Evolutionary conservation across 148 eudicot species (phyloP).

Genomic region (Pouteria glomerata): DNA sequence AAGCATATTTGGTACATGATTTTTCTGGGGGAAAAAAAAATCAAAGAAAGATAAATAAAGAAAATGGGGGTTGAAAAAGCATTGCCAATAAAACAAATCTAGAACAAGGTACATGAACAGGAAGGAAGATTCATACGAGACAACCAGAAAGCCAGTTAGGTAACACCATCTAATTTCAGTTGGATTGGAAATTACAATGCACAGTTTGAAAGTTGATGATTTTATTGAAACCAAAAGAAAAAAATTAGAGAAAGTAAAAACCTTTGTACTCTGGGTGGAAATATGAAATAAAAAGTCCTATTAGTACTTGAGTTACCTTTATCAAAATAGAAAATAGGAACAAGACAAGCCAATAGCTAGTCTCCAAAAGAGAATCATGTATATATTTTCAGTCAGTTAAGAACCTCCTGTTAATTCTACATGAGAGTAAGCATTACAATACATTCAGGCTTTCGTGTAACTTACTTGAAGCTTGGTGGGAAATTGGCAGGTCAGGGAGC

Average conservation of each 20-base stretch:
- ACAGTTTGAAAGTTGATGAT: too few relatives aligned
- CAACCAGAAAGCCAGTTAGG: not conserved
- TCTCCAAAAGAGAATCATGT: not conserved
- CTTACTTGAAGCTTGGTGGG: conserved; percentile 62
- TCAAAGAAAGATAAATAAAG: too few relatives aligned
- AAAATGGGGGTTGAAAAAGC: too few relatives aligned
- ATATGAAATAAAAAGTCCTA: not conserved
- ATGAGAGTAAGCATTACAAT: not conserved
- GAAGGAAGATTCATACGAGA: not conserved
- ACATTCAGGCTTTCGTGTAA: conserved; percentile 19
- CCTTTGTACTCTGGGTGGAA: not conserved
- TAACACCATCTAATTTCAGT: too few relatives aligned
- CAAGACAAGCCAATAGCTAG: not conserved
- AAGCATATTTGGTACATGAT: too few relatives aligned
- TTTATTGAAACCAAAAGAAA: too few relatives aligned
- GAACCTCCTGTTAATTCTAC: too few relatives aligned
- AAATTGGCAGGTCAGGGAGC: conserved; percentile 90
- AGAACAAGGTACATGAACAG: not conserved
- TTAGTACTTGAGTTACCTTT: not conserved
- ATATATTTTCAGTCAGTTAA: not conserved
- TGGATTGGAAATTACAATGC: too few relatives aligned
- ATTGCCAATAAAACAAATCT: not conserved
- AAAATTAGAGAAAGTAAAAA: too few relatives aligned
- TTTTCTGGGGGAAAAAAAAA: too few relatives aligned
- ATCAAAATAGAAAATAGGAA: not conserved